phyloP scores from a whole-genome alignment of 2,329 filamentous ascomycete genomes.

The Fusarium abutilonis region DNA sequence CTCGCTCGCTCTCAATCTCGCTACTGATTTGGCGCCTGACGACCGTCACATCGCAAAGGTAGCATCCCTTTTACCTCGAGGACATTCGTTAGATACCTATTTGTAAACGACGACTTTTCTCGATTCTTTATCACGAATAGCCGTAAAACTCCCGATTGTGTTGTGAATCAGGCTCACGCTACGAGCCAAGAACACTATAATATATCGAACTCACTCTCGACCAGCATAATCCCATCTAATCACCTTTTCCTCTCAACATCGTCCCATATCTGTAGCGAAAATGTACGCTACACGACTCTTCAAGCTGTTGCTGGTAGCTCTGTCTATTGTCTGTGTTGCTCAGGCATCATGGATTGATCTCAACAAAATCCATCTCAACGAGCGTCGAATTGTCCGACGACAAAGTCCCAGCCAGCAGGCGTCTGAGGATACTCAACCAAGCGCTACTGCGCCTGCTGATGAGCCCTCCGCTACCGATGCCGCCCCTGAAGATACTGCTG shows the following conservation, averaged over 20 bases:
- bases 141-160: conserved; percentile 1
- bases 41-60: conserved; percentile 14
- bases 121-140: conserved; percentile 7
- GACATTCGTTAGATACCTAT: conserved; percentile 9
- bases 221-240: conserved; percentile 5
- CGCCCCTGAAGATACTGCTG: conserved; percentile 7
- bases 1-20: conserved; percentile 29
- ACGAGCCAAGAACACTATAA: conserved; percentile 9
- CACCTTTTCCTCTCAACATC: conserved; percentile 1
- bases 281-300: conserved; percentile 61
- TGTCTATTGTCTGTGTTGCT: conserved; percentile 58
- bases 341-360: conserved; percentile 54
- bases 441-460: conserved; percentile 16
- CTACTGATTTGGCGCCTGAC: conserved; percentile 27
- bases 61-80: conserved; percentile 3
- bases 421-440: conserved; percentile 22
- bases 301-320: conserved; percentile 59
- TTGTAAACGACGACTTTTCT: conserved; percentile 6
- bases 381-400: conserved; percentile 36
- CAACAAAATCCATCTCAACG: conserved; percentile 37
- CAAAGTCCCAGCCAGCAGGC: conserved; percentile 27
- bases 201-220: not conserved
- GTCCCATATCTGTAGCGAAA: conserved; percentile 9
- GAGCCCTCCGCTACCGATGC: conserved; percentile 20
- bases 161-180: conserved; percentile 10